Conservation (phyloP, 2,329 filamentous ascomycete species). For the Berkeleyomyces rouxiae region DNA sequence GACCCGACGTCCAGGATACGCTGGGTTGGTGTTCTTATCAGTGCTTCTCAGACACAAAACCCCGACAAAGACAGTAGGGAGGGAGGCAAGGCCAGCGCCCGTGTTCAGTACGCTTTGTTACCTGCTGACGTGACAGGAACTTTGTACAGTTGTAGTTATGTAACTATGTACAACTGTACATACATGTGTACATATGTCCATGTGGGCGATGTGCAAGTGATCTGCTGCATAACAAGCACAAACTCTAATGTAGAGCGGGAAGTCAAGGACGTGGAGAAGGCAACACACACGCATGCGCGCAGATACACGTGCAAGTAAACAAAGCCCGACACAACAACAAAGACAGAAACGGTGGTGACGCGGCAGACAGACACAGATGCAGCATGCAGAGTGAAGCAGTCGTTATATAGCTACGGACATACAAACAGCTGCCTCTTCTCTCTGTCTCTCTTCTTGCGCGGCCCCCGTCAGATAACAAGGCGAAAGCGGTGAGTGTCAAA, state of each 20-base stretch:
- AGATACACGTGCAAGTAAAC: not conserved
- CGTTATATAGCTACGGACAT: not conserved
- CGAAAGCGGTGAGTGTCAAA: constrained; percentile 1
- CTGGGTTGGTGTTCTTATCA: too few relatives aligned
- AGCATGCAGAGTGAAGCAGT: not conserved
- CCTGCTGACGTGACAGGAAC: too few relatives aligned
- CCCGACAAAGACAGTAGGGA: too few relatives aligned
- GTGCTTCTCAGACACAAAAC: too few relatives aligned
- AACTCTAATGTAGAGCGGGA: not conserved
- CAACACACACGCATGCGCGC: not conserved
- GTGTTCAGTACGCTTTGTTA: too few relatives aligned
- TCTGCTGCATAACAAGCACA: not conserved
- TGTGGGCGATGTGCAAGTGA: too few relatives aligned
- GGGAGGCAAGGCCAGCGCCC: too few relatives aligned
- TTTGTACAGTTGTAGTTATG: too few relatives aligned
- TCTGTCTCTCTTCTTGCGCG: not conserved
- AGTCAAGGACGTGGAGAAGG: not conserved
- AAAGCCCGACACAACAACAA: not conserved
- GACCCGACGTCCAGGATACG: too few relatives aligned
- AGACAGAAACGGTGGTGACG: not conserved
- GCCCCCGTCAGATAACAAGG: not conserved
- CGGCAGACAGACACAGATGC: not conserved
- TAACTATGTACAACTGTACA: too few relatives aligned
- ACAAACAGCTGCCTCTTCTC: not conserved
- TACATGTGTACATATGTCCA: too few relatives aligned